Conservation (phyloP, 768 basidiomycete species). For the Boletus tomentosulus region DNA sequence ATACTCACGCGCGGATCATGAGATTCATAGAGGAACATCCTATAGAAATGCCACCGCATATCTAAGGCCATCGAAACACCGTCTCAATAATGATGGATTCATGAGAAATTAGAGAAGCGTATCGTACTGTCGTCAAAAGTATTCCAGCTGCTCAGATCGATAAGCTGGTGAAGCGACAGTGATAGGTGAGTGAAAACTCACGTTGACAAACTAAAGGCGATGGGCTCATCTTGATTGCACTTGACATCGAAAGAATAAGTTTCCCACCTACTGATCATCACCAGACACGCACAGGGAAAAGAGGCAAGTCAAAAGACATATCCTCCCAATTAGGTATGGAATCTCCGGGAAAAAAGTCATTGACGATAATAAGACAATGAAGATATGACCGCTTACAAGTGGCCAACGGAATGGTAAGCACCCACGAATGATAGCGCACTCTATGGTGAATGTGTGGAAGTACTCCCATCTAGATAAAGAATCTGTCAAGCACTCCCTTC, state of each 20-base stretch:
- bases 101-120: background rate
- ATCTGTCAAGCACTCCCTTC: background rate
- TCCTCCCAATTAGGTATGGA: constrained; percentile 10
- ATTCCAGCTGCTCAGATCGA: background rate
- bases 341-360: constrained; percentile 3
- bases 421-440: constrained; percentile 17
- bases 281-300: background rate
- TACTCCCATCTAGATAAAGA: constrained; percentile 22
- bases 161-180: background rate
- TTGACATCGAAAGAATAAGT: background rate
- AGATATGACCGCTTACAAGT: constrained; percentile 14
- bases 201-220: constrained; percentile 1
- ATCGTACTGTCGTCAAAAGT: constrained; percentile 2
- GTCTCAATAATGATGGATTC: background rate
- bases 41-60: constrained; percentile 1
- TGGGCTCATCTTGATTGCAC: background rate
- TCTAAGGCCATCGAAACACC: background rate
- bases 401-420: constrained; percentile 21
- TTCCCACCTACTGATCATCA: background rate
- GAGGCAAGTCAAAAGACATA: constrained; percentile 1
- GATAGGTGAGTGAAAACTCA: constrained; percentile 1
- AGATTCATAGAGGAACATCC: constrained; percentile 13
- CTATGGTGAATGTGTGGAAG: constrained; percentile 11
- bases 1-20: constrained; percentile 15
- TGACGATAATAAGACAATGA: background rate